Percentiles rank a stretch among this genome's conserved stretches.
phyloP scores from a whole-genome alignment of 2,329 filamentous ascomycete species.

The Colletotrichum neosansevieriae region DNA sequence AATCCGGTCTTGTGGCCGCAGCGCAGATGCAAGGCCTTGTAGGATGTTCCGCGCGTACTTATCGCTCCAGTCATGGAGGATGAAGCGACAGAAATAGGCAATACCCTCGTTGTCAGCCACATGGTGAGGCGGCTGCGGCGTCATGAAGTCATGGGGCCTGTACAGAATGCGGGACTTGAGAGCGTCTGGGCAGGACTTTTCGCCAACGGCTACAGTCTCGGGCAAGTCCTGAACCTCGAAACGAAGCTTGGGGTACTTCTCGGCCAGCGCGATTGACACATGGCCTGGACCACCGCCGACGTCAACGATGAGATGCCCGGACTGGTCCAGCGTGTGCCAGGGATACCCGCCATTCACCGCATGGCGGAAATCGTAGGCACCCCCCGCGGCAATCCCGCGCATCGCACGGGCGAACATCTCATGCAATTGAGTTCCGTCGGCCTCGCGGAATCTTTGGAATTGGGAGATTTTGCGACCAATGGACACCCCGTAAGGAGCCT shows the following conservation, averaged over 20 bases:
- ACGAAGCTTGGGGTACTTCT: slow-evolving; percentile 44
- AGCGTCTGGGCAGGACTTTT: slow-evolving; percentile 21
- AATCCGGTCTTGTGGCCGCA: slow-evolving; percentile 12
- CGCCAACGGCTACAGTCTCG: slow-evolving; percentile 37
- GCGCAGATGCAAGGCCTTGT: neutral
- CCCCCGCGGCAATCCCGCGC: slow-evolving; percentile 16
- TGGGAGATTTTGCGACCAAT: slow-evolving; percentile 18
- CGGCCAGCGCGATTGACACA: slow-evolving; percentile 48
- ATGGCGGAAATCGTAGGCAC: slow-evolving; percentile 12
- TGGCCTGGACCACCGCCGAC: slow-evolving; percentile 51
- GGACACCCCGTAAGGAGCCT: slow-evolving; percentile 13
- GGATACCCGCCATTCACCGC: slow-evolving; percentile 14
- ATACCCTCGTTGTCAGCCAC: slow-evolving; percentile 40
- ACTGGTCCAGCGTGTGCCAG: slow-evolving; percentile 12
- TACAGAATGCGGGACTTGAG: slow-evolving; percentile 39
- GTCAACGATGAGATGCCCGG: slow-evolving; percentile 48
- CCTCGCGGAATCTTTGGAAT: slow-evolving; percentile 8
- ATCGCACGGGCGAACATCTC: slow-evolving; percentile 26
- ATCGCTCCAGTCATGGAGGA: slow-evolving; percentile 64
- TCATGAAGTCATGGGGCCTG: slow-evolving; percentile 45
- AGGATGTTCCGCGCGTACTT: slow-evolving; percentile 51
- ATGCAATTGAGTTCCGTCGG: slow-evolving; percentile 3
- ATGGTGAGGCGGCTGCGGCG: slow-evolving; percentile 44
- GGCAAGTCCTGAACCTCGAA: slow-evolving; percentile 50
- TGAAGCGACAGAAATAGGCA: slow-evolving; percentile 59